Evolutionary conservation across 495 filamentous ascomycete genomes (phyloP).

Genomic region (Lasiosphaeris hirsuta): DNA sequence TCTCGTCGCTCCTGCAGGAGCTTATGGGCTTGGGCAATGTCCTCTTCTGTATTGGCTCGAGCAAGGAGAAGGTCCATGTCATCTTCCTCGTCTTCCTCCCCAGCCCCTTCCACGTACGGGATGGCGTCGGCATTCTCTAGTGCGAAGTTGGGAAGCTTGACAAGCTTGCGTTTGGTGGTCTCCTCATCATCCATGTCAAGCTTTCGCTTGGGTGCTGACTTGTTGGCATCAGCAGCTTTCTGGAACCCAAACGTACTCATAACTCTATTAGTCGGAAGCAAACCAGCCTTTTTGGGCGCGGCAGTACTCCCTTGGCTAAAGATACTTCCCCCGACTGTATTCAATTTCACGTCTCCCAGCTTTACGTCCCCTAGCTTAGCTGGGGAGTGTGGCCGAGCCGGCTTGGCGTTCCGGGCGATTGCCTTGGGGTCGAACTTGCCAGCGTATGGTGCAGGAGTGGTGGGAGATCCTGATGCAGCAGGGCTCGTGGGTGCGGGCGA

Average conservation of each 20-base stretch:
- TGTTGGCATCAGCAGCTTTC: constrained; percentile 61
- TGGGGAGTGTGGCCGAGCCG: constrained; percentile 43
- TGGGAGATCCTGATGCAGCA: constrained; percentile 42
- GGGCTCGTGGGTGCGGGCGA: constrained; percentile 56
- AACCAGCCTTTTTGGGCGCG: constrained; percentile 19
- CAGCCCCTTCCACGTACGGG: constrained; percentile 56
- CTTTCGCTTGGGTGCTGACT: constrained; percentile 63
- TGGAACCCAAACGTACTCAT: constrained; percentile 82
- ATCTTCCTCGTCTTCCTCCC: constrained; percentile 58
- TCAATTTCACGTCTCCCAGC: constrained; percentile 30
- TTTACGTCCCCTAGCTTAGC: constrained; percentile 39
- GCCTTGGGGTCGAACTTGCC: constrained; percentile 90
- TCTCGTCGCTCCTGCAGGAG: constrained; percentile 57
- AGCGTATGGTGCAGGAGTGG: constrained; percentile 51
- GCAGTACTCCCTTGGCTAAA: neutral
- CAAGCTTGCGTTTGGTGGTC: constrained; percentile 76
- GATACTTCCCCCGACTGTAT: constrained; percentile 28
- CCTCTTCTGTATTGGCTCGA: constrained; percentile 64
- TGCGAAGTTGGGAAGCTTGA: constrained; percentile 76
- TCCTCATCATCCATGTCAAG: constrained; percentile 88
- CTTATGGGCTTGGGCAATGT: constrained; percentile 77
- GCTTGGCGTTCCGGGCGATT: constrained; percentile 69
- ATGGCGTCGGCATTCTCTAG: constrained; percentile 58
- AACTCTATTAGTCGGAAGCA: constrained; percentile 36
- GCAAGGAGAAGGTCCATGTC: constrained; percentile 70